Percentiles rank a stretch among this genome's conserved stretches.
Evolutionary conservation across 129 eudicot genomes (phyloP).

Genomic region (Flaveria sonorensis): DNA sequence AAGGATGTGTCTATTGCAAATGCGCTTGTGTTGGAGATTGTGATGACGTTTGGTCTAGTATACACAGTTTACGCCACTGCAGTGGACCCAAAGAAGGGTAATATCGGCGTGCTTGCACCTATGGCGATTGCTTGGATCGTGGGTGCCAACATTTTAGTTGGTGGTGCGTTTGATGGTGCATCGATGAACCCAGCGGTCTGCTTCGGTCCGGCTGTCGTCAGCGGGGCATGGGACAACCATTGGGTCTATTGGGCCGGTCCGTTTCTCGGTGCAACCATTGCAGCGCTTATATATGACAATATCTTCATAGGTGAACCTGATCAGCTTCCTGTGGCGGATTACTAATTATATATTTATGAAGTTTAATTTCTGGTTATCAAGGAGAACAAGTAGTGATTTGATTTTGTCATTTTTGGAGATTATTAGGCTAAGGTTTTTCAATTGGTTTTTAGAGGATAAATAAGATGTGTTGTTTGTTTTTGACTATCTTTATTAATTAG

Average conservation of each 20-base stretch:
- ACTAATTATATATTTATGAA: constrained; percentile 15
- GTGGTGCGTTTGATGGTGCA: constrained; percentile 71
- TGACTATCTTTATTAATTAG: neutral
- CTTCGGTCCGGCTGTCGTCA: constrained; percentile 71
- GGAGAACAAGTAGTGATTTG: neutral
- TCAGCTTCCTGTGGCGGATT: constrained; percentile 52
- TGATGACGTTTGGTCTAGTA: constrained; percentile 69
- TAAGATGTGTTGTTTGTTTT: constrained; percentile 1
- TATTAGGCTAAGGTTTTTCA: constrained; percentile 1
- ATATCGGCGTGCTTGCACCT: constrained; percentile 60
- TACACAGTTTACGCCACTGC: constrained; percentile 70
- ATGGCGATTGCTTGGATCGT: constrained; percentile 69
- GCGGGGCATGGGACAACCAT: constrained; percentile 58
- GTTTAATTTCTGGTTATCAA: constrained; percentile 10
- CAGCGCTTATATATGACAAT: constrained; percentile 54
- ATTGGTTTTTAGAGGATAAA: constrained; percentile 19
- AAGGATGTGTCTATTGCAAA: constrained; percentile 46
- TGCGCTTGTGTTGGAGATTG: constrained; percentile 60
- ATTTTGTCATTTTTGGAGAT: constrained; percentile 4
- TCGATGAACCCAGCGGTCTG: constrained; percentile 75
- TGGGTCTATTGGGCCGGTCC: constrained; percentile 79
- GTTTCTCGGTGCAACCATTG: constrained; percentile 55
- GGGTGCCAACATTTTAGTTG: constrained; percentile 71
- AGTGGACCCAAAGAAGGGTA: constrained; percentile 69
- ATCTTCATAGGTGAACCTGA: constrained; percentile 46